phyloP scores from a whole-genome alignment of 345 rosid genomes.

The Citrus reticulata region DNA sequence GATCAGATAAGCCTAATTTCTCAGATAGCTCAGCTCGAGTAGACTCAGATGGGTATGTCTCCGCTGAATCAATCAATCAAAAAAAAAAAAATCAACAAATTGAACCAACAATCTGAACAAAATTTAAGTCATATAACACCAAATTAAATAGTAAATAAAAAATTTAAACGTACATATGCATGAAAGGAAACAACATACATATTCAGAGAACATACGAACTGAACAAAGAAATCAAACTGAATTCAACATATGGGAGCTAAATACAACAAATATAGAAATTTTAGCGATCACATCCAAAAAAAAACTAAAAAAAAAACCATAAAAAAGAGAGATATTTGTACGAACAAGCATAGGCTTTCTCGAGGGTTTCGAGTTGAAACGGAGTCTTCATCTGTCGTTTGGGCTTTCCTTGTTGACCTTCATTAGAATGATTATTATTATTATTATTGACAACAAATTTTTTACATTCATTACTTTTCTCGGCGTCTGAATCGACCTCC shows the following conservation, averaged over 20 bases:
- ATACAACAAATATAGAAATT: background rate
- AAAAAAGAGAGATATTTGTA: background rate
- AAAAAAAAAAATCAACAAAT: background rate
- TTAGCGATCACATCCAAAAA: background rate
- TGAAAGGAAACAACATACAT: background rate
- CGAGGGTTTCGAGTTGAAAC: conserved; percentile 79
- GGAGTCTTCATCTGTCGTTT: conserved; percentile 99
- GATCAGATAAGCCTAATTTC: conserved; percentile 81
- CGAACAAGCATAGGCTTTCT: conserved; percentile 75
- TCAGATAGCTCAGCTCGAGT: conserved; percentile 69
- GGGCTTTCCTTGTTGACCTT: conserved; percentile 53
- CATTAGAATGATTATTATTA: conserved; percentile 30
- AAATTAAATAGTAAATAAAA: background rate
- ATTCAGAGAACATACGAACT: background rate
- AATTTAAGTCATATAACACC: background rate
- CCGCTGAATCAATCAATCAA: conserved; percentile 47
- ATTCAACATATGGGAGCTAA: background rate
- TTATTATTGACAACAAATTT: background rate
- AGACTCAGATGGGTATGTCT: conserved; percentile 79
- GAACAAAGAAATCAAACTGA: background rate
- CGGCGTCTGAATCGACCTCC: conserved; percentile 67
- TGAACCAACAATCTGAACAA: background rate
- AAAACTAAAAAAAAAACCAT: background rate
- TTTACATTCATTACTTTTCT: conserved; percentile 22
- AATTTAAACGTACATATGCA: background rate